Evolutionary conservation across 345 rosid species (phyloP), one percentile per base, ranked within the genome.

Genomic region (Eucalyptus erythrocorys): DNA sequence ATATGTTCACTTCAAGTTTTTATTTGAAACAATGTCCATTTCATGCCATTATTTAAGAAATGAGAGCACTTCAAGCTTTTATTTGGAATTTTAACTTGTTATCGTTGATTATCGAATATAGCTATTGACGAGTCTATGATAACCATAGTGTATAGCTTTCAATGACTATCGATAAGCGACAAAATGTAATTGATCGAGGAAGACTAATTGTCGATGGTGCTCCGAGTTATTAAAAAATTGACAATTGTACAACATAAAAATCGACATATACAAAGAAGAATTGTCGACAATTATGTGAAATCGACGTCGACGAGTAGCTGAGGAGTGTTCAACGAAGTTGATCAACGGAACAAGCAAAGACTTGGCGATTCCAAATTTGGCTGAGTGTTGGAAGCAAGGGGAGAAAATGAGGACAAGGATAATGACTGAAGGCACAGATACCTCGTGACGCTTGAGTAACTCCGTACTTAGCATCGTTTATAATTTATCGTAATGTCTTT

Each of bases 11-110:
- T 49, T 49, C 15, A 3, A 49, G 51, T 7, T 49, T 7, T 0
- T 49, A 49, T 49, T 49, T 49, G 0, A 49, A 49, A 49, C 5
- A 49, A 49, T 49, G 1, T 49, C 0, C 19, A 49, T 6, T 14
- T 0, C 0, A 49, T 14, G 0, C 3, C 19, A 7, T 14, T 49
- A 49, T 49, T 49, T 49, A 7, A 49, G 50, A 49, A 49, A 49
- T 49, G 0, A 49, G 51, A 15, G 51, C 0, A 49, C 19, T 49
- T 5, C 51, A 7, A 0, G 19, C 17, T 49, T 49, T 49, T 49
- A 49, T 49, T 49, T 15, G 51, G 19, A 49, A 49, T 49, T 49
- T 49, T 49, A 1, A 7, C 51, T 49, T 14, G 6, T 51, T 51
- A 51, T 51, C 24, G 0, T 57, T 57, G 10, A 57, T 6, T 57